These are phyloP conservation scores for Talaromyces liani DNA, from an alignment of 495 filamentous ascomycete species.

Conservation along the genomic window DNA sequence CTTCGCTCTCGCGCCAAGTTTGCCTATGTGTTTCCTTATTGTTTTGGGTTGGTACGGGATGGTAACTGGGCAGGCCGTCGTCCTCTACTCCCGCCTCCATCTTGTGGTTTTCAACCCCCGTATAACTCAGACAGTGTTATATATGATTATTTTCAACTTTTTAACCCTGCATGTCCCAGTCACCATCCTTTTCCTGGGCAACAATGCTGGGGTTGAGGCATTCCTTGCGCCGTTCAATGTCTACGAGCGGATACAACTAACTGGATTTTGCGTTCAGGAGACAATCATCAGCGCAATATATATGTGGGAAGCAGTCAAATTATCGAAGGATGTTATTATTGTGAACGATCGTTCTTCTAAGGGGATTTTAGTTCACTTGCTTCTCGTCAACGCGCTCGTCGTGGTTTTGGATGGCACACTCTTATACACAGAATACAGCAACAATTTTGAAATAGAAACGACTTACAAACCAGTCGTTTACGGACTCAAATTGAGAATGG, in stretches of 20 bases:
- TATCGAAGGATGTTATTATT: slow-evolving; percentile 24
- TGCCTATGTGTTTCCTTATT: slow-evolving; percentile 20
- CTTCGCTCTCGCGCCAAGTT: slow-evolving; percentile 19
- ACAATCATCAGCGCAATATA: slow-evolving; percentile 41
- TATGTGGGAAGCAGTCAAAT: slow-evolving; percentile 30
- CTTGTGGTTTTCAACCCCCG: slow-evolving; percentile 20
- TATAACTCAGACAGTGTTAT: slow-evolving; percentile 20
- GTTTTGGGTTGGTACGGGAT: slow-evolving; percentile 26
- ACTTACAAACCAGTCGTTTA: slow-evolving; percentile 36
- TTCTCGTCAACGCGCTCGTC: slow-evolving; percentile 34
- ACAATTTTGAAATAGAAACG: slow-evolving; percentile 31
- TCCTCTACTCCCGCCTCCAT: slow-evolving; percentile 36
- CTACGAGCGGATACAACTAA: slow-evolving; percentile 35
- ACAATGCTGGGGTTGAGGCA: slow-evolving; percentile 14
- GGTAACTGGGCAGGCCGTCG: slow-evolving; percentile 27
- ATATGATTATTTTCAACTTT: slow-evolving; percentile 25
- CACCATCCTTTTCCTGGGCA: slow-evolving; percentile 20
- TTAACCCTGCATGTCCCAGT: slow-evolving; percentile 25
- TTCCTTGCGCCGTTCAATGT: slow-evolving; percentile 27
- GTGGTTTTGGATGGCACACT: slow-evolving; percentile 29
- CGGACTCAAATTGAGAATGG: slow-evolving; percentile 46
- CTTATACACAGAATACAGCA: slow-evolving; percentile 26
- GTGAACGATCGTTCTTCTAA: slow-evolving; percentile 21
- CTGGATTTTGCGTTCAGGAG: slow-evolving; percentile 37
- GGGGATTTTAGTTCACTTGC: slow-evolving; percentile 32